Evolutionary conservation across 176 grass and related monocot species (phyloP).

Genomic region (Musa beccarii): DNA sequence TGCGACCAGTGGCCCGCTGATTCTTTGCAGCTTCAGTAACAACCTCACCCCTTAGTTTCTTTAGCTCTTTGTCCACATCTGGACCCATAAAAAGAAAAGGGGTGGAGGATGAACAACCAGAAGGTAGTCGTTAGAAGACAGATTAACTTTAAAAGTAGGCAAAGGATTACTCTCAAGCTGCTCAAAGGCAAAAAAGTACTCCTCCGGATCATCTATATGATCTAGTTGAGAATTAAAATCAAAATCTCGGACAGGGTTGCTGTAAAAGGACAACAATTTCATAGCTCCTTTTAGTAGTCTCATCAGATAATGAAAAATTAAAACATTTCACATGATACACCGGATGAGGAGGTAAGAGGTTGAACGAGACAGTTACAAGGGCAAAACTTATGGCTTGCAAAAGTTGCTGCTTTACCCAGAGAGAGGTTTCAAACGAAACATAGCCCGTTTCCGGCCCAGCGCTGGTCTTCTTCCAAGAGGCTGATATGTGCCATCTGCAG

Average conservation of each 20-base stretch:
- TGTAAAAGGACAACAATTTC: conserved; percentile 23
- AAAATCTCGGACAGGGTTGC: conserved; percentile 20
- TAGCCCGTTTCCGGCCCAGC: conserved; percentile 28
- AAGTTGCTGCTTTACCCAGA: conserved; percentile 16
- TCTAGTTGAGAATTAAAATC: conserved; percentile 25
- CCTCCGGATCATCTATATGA: conserved; percentile 30
- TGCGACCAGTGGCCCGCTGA: conserved; percentile 8
- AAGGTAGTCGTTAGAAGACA: not conserved
- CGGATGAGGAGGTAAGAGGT: too few species aligned
- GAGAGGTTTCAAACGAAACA: conserved; percentile 22
- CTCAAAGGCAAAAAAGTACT: conserved; percentile 27
- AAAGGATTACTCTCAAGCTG: conserved; percentile 36
- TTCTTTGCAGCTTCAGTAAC: conserved; percentile 7
- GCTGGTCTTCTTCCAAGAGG: conserved; percentile 31
- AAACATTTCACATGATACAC: too few species aligned
- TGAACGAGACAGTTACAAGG: too few species aligned
- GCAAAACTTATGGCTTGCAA: not conserved
- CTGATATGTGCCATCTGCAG: conserved; percentile 13
- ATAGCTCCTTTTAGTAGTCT: not conserved
- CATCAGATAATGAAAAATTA: too few species aligned
- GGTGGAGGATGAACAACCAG: not conserved
- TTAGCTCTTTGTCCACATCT: conserved; percentile 47
- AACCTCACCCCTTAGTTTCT: conserved; percentile 31
- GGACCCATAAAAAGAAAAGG: conserved; percentile 22
- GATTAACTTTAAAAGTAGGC: not conserved